Base-by-base conservation (phyloP, 2,329 filamentous ascomycete species). In the Xylaria hypoxylon region DNA sequence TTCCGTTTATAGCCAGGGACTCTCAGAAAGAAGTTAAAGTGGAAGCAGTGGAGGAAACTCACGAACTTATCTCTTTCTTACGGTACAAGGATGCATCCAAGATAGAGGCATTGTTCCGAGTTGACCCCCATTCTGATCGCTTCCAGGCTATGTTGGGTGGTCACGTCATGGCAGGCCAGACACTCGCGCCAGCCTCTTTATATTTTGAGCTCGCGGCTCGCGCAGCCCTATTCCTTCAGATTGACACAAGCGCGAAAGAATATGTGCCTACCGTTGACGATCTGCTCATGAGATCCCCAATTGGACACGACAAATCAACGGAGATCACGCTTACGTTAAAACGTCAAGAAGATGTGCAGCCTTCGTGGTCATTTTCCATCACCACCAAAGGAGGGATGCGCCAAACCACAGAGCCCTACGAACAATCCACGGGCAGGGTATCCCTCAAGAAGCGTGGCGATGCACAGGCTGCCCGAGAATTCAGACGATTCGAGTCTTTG, bases 401-500 rank as follows among this genome's bases (percentile, higher is more conserved):
- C 19, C 47, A 45, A 19, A 42, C 22, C 3, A 24, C 52, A 7
- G 48, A 33, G 22, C 61, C 64, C 5, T 61, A 57, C 7, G 70
- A 69, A 48, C 50, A 59, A 10, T 64, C 68, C 1, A 69, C 51
- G 8, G 70, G 70, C 10, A 56, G 15, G 2, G 64, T 71, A 3
- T 48, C 31, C 10, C 51, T 65, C 17, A 61, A 55, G 42, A 66
- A 59, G 28, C 67, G 70, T 15, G 35, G 38, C 19, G 64, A 69
- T 71, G 38, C 33, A 74, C 56, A 66, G 53, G 17, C 57, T 15
- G 69, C 70, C 5, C 55, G 61, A 3, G 73, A 76, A 38, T 77
- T 80, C 50, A 62, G 65, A 1, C 72, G 76, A 2, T 78, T 73
- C 40, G 75, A 76, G 48, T 72, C 76, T 4, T 67, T 80, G 3